phyloP scores from a whole-genome alignment of 139 green algal genomes.

The Chlamydomonas sphaeroides region DNA sequence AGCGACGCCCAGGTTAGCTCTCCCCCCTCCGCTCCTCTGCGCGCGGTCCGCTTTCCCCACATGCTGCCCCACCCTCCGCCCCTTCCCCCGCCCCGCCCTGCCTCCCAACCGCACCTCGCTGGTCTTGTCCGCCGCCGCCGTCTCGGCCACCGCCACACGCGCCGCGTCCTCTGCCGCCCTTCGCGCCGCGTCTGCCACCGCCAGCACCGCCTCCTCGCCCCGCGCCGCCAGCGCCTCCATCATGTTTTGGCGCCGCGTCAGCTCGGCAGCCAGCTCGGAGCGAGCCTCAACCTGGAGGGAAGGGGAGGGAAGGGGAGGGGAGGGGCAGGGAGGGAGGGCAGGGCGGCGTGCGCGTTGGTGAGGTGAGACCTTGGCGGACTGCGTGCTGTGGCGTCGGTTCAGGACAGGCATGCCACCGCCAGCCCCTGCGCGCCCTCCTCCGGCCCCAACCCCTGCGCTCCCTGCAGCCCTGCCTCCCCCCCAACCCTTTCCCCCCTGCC shows the following conservation, averaged over 20 bases:
- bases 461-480: background rate
- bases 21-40: no score
- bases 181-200: conserved; percentile 28
- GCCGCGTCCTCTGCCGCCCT: conserved; percentile 10
- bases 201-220: conserved; percentile 30
- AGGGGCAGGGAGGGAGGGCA: background rate
- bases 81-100: no score
- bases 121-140: conserved; percentile 8
- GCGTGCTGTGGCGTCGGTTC: no score
- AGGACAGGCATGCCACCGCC: no score
- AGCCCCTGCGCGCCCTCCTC: background rate
- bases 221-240: conserved; percentile 23
- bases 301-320: background rate
- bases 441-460: background rate
- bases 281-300: conserved; percentile 1
- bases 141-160: background rate
- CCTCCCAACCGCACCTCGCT: no score
- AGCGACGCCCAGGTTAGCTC: no score
- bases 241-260: conserved; percentile 16
- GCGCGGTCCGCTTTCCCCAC: no score
- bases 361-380: no score
- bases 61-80: no score
- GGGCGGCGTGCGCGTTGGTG: no score
- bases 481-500: background rate
- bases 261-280: conserved; percentile 30